Evolutionary conservation across 257 asterid species (phyloP), one percentile per base, ranked within the genome.

Genomic region (Jacaranda copaia): DNA sequence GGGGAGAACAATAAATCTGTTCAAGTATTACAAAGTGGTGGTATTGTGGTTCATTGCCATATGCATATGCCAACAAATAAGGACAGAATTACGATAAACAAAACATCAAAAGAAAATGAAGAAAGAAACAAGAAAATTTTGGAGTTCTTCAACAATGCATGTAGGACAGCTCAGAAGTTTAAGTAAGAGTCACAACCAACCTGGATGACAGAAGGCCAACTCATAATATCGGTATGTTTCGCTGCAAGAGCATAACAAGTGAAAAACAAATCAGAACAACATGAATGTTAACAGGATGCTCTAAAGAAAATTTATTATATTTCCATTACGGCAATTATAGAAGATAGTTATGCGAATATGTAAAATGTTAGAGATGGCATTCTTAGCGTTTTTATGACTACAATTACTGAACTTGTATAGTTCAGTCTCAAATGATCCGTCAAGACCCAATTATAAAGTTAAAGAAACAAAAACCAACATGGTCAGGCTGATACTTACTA

Each of bases 171-270:
- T 62, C 68, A 75, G 19, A 70, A 38, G 53, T 57, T 59, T 19
- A 61, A 64, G 70, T 68, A 46, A 81, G 80, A 76, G 82, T 74
- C 83, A 63, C 67, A 62, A 83, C 93, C 83, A 73, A 95, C 99
- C 99, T 95, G 96, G 96, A 73, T 11, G 89, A 89, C 98, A 95
- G 89, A 92, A 95, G 80, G 94, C 84, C 85, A 95, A 76, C 86
- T 91, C 89, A 82, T 92, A 95, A 82, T 87, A 92, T 74, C 83
- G 84, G 88, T 92, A 93, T 58, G 97, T 93, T 84, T 95, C 98
- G 75, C 98, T 95, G 98, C 98, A 95, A 85, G 82, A 81, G 78
- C 25, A 72, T 73, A 83, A 77, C 64, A 77, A 75, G 81, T 70
- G 74, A 62, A 82, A 16, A 68, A 72, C 39, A 49, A 39, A 76